Evolutionary conservation across 179 eudicot genomes (phyloP), one percentile per base, ranked within the genome.

Genomic region (Beta lomatogona): DNA sequence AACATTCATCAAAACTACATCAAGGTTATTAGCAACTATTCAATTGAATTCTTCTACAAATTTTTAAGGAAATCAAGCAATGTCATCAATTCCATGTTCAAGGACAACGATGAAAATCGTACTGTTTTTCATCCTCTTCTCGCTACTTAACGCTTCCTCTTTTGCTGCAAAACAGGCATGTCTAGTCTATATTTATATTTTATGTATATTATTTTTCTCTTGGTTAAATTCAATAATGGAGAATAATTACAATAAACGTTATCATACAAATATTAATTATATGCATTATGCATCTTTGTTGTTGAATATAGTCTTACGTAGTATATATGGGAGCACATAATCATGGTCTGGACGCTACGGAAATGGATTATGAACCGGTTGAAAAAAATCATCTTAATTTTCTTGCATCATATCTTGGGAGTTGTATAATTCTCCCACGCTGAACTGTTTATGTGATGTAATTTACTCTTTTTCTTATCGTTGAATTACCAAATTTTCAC

Each of bases 261-360:
- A 18, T 59, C 7, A 15, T 18, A 5, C 22, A 19, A 25, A n/a
- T n/a, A n/a, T n/a, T n/a, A n/a, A n/a, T n/a, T n/a, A n/a, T n/a
- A n/a, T n/a, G n/a, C n/a, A n/a, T n/a, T n/a, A n/a, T n/a, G n/a
- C n/a, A n/a, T n/a, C n/a, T n/a, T n/a, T n/a, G n/a, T 25, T 25
- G 1, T n/a, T n/a, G n/a, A n/a, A 13, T 67, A 28, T 74, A 93
- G 94, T 71, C 94, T 7, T 93, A 93, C 70, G 70, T 93, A 52
- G 93, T 93, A 76, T 93, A 93, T 85, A 84, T 91, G 90, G 94
- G 97, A 72, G 93, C 71, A 15, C 91, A 90, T 77, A 83, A 81
- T 16, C 93, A 93, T 82, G 90, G 87, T 13, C 78, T 48, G 5
- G 85, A 83, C 13, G 83, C 73, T n/a, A 86, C 84, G 0, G 28